Conservation (phyloP, 208 protist species). For the Leishmania martiniquensis region DNA sequence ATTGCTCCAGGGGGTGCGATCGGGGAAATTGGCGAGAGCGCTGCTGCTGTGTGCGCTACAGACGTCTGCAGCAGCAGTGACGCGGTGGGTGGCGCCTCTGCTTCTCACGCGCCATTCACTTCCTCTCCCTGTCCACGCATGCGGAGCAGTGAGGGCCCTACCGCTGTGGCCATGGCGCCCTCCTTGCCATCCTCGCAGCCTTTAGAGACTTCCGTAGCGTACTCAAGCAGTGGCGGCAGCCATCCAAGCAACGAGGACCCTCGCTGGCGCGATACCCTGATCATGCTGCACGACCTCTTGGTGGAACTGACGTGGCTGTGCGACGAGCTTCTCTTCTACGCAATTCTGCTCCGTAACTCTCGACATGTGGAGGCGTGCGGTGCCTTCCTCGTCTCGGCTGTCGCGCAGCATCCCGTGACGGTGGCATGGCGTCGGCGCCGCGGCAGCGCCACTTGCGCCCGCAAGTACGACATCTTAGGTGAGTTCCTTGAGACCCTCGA, state of each 20-base stretch:
- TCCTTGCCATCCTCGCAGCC: slow-evolving; percentile 6
- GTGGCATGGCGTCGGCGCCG: slow-evolving; percentile 54
- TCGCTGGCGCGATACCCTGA: slow-evolving; percentile 12
- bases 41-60: background rate
- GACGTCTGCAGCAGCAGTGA: slow-evolving; percentile 12
- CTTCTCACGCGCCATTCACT: background rate
- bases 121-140: slow-evolving; percentile 1
- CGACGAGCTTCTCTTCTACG: slow-evolving; percentile 83
- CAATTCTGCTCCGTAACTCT: slow-evolving; percentile 82
- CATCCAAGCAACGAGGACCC: slow-evolving; percentile 5
- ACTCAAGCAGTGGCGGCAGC: background rate
- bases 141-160: slow-evolving; percentile 16
- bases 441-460: slow-evolving; percentile 20
- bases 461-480: slow-evolving; percentile 43
- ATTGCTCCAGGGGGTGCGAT: background rate
- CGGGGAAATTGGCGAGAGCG: background rate
- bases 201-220: background rate
- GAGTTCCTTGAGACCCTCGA: slow-evolving; percentile 39
- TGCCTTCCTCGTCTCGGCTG: slow-evolving; percentile 64
- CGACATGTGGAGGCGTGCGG: slow-evolving; percentile 76
- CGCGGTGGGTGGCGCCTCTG: slow-evolving; percentile 1
- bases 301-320: slow-evolving; percentile 85
- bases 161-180: background rate
- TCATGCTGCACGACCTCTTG: slow-evolving; percentile 51
- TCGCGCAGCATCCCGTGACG: slow-evolving; percentile 75